Conservation (phyloP, 192 early-diverging fungal species). For the Entomortierella parvispora region DNA sequence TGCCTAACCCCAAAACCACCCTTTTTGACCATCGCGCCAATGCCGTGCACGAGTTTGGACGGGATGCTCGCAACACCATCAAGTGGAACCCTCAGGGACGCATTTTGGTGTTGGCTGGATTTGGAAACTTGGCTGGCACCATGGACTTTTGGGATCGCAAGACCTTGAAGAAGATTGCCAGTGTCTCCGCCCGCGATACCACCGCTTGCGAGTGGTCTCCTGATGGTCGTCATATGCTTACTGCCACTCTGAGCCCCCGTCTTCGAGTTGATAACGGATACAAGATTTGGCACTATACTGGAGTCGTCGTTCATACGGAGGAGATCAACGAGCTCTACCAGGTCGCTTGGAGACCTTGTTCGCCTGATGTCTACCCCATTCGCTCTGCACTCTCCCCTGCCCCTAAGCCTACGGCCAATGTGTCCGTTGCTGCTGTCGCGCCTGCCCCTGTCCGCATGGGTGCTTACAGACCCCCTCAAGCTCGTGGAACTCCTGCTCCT, state of each 20-base stretch:
- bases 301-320: conserved; percentile 79
- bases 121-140: conserved; percentile 95
- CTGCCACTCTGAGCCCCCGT: conserved; percentile 91
- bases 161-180: conserved; percentile 82
- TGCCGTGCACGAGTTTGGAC: conserved; percentile 85
- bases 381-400: conserved; percentile 79
- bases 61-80: conserved; percentile 88
- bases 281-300: conserved; percentile 96
- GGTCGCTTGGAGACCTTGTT: conserved; percentile 73
- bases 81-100: conserved; percentile 92
- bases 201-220: conserved; percentile 92
- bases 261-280: conserved; percentile 98
- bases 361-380: conserved; percentile 78
- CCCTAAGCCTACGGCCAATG: conserved; percentile 64
- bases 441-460: conserved; percentile 60
- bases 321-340: conserved; percentile 91
- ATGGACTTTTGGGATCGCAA: conserved; percentile 95
- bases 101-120: conserved; percentile 81
- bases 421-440: conserved; percentile 55
- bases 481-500: conserved; percentile 61
- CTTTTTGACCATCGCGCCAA: conserved; percentile 93
- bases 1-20: conserved; percentile 80
- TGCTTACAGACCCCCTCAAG: conserved; percentile 79
- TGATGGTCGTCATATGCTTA: conserved; percentile 92
- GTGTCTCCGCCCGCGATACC: conserved; percentile 86